phyloP scores from a whole-genome alignment of 208 protist species.

The Leishmania lainsoni region DNA sequence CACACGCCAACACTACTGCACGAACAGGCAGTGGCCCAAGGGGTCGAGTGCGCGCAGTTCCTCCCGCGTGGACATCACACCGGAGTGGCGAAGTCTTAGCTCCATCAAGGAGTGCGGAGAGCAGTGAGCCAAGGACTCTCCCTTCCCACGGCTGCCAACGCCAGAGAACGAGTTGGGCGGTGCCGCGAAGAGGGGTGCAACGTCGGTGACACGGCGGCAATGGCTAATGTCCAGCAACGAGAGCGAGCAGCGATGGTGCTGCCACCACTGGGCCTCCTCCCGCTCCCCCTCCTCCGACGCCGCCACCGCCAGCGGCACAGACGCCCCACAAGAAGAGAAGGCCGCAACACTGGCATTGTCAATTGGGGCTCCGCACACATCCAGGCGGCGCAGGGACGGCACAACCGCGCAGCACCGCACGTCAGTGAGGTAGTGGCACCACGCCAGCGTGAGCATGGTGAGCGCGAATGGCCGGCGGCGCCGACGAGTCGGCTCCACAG shows the following conservation, averaged over 20 bases:
- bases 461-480: conserved; percentile 20
- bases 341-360: conserved; percentile 15
- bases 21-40: conserved; percentile 7
- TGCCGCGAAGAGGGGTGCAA: conserved; percentile 11
- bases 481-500: not conserved
- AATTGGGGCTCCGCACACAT: conserved; percentile 13
- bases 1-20: not conserved
- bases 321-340: conserved; percentile 4
- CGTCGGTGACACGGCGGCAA: conserved; percentile 22
- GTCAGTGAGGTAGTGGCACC: conserved; percentile 35
- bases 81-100: conserved; percentile 17
- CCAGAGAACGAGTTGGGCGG: conserved; percentile 1
- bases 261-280: not conserved
- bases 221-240: conserved; percentile 18
- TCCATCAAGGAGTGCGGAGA: not conserved
- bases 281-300: not conserved
- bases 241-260: conserved; percentile 23
- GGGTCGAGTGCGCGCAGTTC: conserved; percentile 25
- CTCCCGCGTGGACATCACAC: conserved; percentile 15
- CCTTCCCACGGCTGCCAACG: not conserved
- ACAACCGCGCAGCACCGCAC: conserved; percentile 29
- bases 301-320: not conserved
- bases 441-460: conserved; percentile 23
- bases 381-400: conserved; percentile 27
- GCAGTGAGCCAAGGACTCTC: not conserved